These are phyloP conservation scores for Cladophialophora immunda DNA, from an alignment of 2,329 filamentous ascomycete genomes.

Conservation along the genomic window DNA sequence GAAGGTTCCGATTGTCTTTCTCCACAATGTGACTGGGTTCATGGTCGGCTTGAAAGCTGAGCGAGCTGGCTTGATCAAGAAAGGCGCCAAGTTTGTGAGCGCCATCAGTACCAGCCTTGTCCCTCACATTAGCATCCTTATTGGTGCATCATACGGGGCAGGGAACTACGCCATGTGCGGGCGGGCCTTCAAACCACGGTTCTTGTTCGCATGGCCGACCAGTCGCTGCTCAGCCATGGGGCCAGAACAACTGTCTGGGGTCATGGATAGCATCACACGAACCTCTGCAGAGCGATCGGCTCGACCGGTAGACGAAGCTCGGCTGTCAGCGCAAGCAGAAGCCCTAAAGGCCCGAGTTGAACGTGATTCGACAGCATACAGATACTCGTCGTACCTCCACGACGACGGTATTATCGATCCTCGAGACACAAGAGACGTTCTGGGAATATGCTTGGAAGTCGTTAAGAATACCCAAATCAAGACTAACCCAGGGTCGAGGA, in stretches of 20 bases:
- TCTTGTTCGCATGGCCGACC: conserved; percentile 54
- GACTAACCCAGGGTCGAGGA: background rate
- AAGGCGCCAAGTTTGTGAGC: conserved; percentile 55
- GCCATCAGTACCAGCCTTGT: conserved; percentile 56
- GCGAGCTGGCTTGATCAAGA: conserved; percentile 55
- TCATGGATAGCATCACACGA: conserved; percentile 44
- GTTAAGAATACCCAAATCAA: background rate
- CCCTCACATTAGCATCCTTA: conserved; percentile 56
- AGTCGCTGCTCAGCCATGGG: conserved; percentile 55
- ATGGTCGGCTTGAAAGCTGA: conserved; percentile 59
- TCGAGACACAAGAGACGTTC: conserved; percentile 2
- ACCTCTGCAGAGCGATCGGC: conserved; percentile 2
- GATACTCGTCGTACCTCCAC: background rate
- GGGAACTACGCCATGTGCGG: conserved; percentile 60
- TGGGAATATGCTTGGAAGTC: conserved; percentile 3
- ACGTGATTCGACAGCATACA: background rate
- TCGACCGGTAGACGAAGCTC: background rate
- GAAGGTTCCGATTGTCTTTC: conserved; percentile 54
- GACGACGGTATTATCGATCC: conserved; percentile 10
- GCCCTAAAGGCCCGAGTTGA: background rate
- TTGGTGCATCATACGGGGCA: conserved; percentile 56
- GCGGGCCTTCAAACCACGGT: conserved; percentile 52
- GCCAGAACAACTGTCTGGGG: conserved; percentile 50
- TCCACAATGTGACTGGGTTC: conserved; percentile 60
- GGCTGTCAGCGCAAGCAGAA: background rate